Evolutionary conservation across 2,329 filamentous ascomycete species (phyloP), one percentile per base, ranked within the genome.

Genomic region (Penicillium sumatraense): DNA sequence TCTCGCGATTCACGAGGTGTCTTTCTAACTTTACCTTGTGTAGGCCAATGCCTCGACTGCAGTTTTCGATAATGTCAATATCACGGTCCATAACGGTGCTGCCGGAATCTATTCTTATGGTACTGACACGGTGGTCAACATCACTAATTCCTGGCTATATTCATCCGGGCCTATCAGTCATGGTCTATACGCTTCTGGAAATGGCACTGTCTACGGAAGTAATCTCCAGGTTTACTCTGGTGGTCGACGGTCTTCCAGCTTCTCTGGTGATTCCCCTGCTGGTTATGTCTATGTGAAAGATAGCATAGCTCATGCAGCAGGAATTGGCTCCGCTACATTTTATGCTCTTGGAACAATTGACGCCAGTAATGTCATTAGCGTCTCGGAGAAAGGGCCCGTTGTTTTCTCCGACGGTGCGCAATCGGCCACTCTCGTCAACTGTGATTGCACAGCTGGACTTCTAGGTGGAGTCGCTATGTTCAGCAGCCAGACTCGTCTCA

Each of bases 51-150:
- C 52, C 7, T 69, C 69, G 2, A 65, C 58, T 9, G 61, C 61
- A 1, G 48, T 53, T 31, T 60, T 72, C 13, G 51, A 65, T 24
- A 38, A 72, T 31, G 29, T 66, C 26, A 73, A 72, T 51, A 59
- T 72, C 18, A 73, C 70, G 3, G 60, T 64, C 1, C 71, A 73
- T 56, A 72, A 73, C 45, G 71, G 71, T 6, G 70, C 69, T 2
- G 70, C 71, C 10, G 69, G 72, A 14, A 33, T 73, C 33, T 73
- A 70, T 33, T 55, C 66, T 3, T 72, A 69, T 29, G 71, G 70
- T 23, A 63, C 59, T 3, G 66, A 61, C 33, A 69, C 65, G 0
- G 51, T 62, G 10, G 65, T 70, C 4, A 46, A 69, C 49, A 63
- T 72, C 13, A 57, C 53, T 27, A 55, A 69, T 49, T 49, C 63